These are phyloP conservation scores for Tetradesmus lagerheimii DNA, from an alignment of 139 green algal genomes.

Conservation along the genomic window DNA sequence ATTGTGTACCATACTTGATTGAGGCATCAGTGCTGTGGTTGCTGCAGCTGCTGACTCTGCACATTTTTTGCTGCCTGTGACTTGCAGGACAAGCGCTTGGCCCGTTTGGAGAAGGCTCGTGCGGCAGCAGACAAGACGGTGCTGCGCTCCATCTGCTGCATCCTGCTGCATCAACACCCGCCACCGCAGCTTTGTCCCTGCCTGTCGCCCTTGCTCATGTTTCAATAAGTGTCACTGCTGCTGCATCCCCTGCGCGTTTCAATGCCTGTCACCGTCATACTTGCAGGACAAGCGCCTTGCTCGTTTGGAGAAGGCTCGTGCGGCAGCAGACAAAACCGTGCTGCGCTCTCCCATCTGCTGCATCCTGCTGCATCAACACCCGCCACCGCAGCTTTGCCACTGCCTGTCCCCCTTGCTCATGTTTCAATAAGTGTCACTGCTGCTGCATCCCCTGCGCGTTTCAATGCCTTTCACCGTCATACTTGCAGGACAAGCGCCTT, in stretches of 20 bases:
- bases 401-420: too few relatives aligned
- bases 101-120: constrained; percentile 69
- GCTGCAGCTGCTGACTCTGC: not conserved
- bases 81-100: constrained; percentile 57
- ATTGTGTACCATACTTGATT: too few relatives aligned
- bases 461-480: not conserved
- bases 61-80: not conserved
- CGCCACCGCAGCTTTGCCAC: too few relatives aligned
- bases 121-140: constrained; percentile 62
- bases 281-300: constrained; percentile 59
- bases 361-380: too few relatives aligned
- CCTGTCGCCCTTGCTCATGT: too few relatives aligned
- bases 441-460: too few relatives aligned
- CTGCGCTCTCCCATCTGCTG: constrained; percentile 99
- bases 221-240: too few relatives aligned
- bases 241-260: too few relatives aligned
- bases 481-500: constrained; percentile 55
- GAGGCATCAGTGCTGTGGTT: too few relatives aligned
- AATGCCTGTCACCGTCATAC: not conserved
- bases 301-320: constrained; percentile 70
- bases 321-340: constrained; percentile 61
- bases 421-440: too few relatives aligned
- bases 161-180: too few relatives aligned
- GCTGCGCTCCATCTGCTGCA: constrained; percentile 99
- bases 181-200: too few relatives aligned